Percentiles rank a stretch among this genome's conserved stretches.
These are phyloP conservation scores for Colletotrichum lini DNA, from an alignment of 2,329 filamentous ascomycete species.

Conservation along the genomic window DNA sequence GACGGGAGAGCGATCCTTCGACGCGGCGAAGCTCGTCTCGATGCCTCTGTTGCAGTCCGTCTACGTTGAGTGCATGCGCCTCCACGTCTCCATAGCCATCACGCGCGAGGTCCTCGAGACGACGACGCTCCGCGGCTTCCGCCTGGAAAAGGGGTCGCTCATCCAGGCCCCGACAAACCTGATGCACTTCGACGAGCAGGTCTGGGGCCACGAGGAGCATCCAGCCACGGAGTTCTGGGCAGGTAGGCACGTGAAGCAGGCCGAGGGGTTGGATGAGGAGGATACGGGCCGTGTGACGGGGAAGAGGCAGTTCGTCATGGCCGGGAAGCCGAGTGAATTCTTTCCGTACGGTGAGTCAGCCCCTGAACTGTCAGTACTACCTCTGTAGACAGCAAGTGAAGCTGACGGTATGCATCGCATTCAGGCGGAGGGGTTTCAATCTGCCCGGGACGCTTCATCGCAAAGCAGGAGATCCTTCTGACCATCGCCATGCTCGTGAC, in stretches of 20 bases:
- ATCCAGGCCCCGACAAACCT: constrained; percentile 46
- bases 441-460: constrained; percentile 58
- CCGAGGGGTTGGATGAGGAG: neutral
- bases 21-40: constrained; percentile 43
- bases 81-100: constrained; percentile 47
- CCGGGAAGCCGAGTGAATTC: constrained; percentile 31
- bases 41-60: constrained; percentile 48
- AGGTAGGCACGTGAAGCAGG: constrained; percentile 37
- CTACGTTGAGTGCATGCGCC: constrained; percentile 47
- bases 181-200: constrained; percentile 42
- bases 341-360: constrained; percentile 31
- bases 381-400: too few relatives aligned
- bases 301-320: constrained; percentile 21
- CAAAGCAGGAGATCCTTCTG: constrained; percentile 57
- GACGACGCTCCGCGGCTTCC: constrained; percentile 41
- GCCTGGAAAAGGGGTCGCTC: constrained; percentile 43
- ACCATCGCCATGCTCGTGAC: constrained; percentile 50
- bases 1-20: constrained; percentile 39
- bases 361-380: too few relatives aligned
- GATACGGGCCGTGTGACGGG: neutral
- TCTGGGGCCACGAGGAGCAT: constrained; percentile 35
- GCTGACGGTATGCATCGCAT: neutral
- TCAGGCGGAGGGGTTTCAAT: constrained; percentile 52
- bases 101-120: constrained; percentile 44
- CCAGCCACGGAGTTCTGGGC: constrained; percentile 42